Percentiles rank a stretch among this genome's conserved stretches.
phyloP scores from a whole-genome alignment of 169 alveolate species.

The Cryptosporidium meleagridis region DNA sequence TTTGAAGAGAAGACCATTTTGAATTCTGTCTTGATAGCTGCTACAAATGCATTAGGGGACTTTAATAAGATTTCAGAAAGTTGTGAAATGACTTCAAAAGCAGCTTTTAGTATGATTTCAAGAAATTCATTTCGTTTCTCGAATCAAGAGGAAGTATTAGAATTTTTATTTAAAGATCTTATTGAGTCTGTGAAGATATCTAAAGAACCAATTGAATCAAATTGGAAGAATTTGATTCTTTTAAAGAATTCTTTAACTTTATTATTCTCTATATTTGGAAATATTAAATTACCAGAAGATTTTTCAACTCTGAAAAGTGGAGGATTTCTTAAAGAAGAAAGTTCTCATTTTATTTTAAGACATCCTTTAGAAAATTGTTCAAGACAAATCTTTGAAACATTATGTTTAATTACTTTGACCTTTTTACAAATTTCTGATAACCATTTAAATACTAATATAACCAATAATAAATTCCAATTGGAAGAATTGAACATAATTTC shows the following conservation, averaged over 20 bases:
- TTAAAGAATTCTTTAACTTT: conserved; percentile 19
- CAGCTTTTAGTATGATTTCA: background rate
- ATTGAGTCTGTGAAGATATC: background rate
- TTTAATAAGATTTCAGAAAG: conserved; percentile 21
- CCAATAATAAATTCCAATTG: background rate
- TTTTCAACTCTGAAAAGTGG: conserved; percentile 12
- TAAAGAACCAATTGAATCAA: background rate
- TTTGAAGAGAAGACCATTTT: conserved; percentile 25
- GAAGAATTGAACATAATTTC: conserved; percentile 6
- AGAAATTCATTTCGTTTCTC: background rate
- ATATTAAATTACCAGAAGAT: conserved; percentile 21
- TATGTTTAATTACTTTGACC: background rate
- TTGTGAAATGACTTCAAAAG: background rate
- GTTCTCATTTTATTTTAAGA: background rate
- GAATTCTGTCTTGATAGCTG: conserved; percentile 16
- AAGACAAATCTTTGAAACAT: conserved; percentile 2
- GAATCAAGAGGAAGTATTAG: background rate
- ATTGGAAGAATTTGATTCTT: background rate
- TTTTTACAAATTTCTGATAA: background rate
- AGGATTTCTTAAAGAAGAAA: conserved; percentile 22
- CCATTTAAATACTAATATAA: too few species aligned
- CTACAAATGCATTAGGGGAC: conserved; percentile 8
- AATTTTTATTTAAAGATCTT: conserved; percentile 11
- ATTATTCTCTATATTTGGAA: background rate
- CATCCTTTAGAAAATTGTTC: conserved; percentile 36